Conservation (phyloP, 2,329 filamentous ascomycete species). For the Metarhizium robertsii region DNA sequence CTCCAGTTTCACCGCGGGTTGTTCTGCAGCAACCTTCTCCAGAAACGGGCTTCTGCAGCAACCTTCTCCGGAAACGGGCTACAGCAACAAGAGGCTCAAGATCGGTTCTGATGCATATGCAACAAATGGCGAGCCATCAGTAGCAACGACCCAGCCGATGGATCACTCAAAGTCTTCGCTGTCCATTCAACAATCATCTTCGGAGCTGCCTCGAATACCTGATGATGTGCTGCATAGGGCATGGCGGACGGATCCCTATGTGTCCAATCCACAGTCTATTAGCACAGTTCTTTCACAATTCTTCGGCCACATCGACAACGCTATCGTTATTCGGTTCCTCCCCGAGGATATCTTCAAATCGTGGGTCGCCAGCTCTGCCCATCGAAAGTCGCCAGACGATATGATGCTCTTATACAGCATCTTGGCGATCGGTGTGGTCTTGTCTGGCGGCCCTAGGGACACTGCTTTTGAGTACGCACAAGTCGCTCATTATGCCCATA, state of each 20-base stretch:
- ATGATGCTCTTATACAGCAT: too few relatives aligned
- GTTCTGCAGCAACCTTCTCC: constrained; percentile 1
- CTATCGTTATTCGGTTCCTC: constrained; percentile 31
- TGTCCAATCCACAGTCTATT: constrained; percentile 31
- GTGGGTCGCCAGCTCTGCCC: constrained; percentile 10
- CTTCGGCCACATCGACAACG: constrained; percentile 31
- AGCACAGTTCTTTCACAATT: constrained; percentile 31
- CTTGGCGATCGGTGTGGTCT: too few relatives aligned
- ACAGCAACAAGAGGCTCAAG: constrained; percentile 28
- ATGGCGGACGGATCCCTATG: constrained; percentile 42
- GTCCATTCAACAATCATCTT: constrained; percentile 24
- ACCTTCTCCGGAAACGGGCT: constrained; percentile 8
- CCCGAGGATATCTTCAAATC: constrained; percentile 29
- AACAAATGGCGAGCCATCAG: constrained; percentile 22
- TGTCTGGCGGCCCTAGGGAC: too few relatives aligned
- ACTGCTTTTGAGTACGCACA: too few relatives aligned
- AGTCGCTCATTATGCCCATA: too few relatives aligned
- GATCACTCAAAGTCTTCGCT: constrained; percentile 28
- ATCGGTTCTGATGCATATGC: constrained; percentile 38
- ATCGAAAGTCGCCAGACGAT: too few relatives aligned
- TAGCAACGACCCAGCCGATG: constrained; percentile 19
- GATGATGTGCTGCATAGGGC: constrained; percentile 38
- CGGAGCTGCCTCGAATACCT: constrained; percentile 37
- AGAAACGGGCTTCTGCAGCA: constrained; percentile 9
- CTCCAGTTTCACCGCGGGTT: constrained; percentile 38